Percentiles rank a stretch among this genome's conserved stretches.
phyloP scores from a whole-genome alignment of 1,284 basidiomycete genomes.

The Hymenochaete sp. region DNA sequence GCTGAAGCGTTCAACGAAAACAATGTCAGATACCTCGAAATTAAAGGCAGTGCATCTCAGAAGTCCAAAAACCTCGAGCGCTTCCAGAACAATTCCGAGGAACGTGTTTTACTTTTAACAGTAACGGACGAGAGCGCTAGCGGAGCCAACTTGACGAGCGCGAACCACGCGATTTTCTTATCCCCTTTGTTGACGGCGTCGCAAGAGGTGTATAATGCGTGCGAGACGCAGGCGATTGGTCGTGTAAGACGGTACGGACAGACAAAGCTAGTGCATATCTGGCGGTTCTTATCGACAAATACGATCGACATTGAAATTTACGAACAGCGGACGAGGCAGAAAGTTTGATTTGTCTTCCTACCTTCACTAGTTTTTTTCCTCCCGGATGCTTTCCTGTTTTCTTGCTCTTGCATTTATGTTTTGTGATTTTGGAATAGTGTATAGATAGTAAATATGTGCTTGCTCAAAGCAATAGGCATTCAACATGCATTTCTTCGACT shows the following conservation, averaged over 20 bases:
- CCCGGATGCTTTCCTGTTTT: conserved; percentile 1
- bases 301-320: conserved; percentile 85
- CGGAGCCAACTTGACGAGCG: conserved; percentile 85
- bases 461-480: no score
- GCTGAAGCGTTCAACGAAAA: conserved; percentile 70
- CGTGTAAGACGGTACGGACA: conserved; percentile 85
- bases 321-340: conserved; percentile 32
- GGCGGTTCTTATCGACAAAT: conserved; percentile 71
- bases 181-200: conserved; percentile 77
- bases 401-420: background rate
- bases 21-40: conserved; percentile 70
- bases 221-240: conserved; percentile 86
- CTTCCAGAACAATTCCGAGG: conserved; percentile 72
- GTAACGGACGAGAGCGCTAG: conserved; percentile 93
- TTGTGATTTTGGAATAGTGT: no score
- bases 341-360: conserved; percentile 2
- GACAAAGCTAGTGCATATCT: conserved; percentile 70
- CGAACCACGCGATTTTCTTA: conserved; percentile 93
- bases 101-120: conserved; percentile 80
- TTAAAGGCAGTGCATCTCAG: conserved; percentile 68
- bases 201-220: conserved; percentile 77
- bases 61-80: conserved; percentile 76
- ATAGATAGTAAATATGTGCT: no score
- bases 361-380: background rate
- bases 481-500: no score